Evolutionary conservation across 257 asterid genomes (phyloP), one percentile per base, ranked within the genome.

Genomic region (Thymus mandschuricus): DNA sequence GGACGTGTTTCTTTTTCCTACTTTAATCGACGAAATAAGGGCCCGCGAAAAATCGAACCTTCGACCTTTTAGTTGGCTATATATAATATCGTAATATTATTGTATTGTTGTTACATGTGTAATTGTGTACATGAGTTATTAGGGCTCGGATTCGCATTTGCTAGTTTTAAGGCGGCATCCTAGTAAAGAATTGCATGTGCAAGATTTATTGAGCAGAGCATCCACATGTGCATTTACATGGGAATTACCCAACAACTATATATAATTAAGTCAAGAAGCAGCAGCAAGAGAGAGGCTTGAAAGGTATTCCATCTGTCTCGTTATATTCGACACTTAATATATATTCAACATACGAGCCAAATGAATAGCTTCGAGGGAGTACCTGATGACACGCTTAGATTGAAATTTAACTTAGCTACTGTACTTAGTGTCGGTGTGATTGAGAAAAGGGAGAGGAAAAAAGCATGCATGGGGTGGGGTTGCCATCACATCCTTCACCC

Each of bases 361-460:
- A 21, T 21, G 21, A 21, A 21, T 21, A 21, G 21, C 0, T 21
- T 21, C 21, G 21, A 21, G 40, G 21, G 2, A 35, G 40, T 38
- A 55, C 70, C 55, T 41, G 52, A 52, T 10, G 54, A 52, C 29
- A 29, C 78, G 67, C 82, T 43, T 33, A 78, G 49, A 76, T 75
- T 81, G 76, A 77, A 75, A 69, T 70, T 60, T 66, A 74, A 64
- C 75, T 60, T 15, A 76, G 75, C 64, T 69, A 57, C 69, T 69
- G 43, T 75, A 63, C 66, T 44, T 69, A 69, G 52, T 75, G 83
- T 81, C 82, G 80, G 84, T 72, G 72, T 34, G 71, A 70, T 49
- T 30, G 69, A 30, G 50, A 60, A 70, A 40, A 51, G 28, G 31
- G 43, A 43, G 66, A 46, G 4, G 40, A 57, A 68, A 58, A 74